Evolutionary conservation across 257 asterid genomes (phyloP).

Genomic region (Solanum appendiculatum): DNA sequence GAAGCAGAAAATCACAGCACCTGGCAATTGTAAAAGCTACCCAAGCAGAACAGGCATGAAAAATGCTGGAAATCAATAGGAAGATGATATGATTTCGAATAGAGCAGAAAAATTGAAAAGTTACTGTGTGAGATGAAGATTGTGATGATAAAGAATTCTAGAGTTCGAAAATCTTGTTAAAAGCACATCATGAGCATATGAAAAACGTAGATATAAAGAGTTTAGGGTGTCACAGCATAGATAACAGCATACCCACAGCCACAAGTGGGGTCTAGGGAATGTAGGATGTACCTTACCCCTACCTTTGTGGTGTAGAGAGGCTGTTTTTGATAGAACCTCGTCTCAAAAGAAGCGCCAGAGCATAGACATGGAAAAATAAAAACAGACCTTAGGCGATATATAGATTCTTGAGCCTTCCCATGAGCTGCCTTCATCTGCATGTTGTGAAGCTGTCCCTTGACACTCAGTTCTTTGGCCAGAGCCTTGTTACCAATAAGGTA

Average conservation of each 20-base stretch:
- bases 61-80: neutral
- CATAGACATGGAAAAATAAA: neutral
- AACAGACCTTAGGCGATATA: slow-evolving; percentile 76
- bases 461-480: slow-evolving; percentile 93
- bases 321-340: neutral
- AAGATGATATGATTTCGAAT: neutral
- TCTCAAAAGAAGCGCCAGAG: neutral
- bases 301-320: neutral
- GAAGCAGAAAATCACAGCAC: neutral
- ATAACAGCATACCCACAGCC: neutral
- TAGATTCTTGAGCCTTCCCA: slow-evolving; percentile 87
- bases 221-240: neutral
- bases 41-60: neutral
- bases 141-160: neutral
- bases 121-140: neutral
- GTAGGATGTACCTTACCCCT: neutral
- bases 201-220: neutral
- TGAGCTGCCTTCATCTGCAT: slow-evolving; percentile 97
- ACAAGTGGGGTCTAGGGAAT: neutral
- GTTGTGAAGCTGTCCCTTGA: slow-evolving; percentile 91
- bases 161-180: neutral
- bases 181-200: neutral
- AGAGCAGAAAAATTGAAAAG: neutral
- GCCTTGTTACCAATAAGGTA: slow-evolving; percentile 91
- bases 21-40: neutral